Percentiles rank a stretch among this genome's conserved stretches.
phyloP scores from a whole-genome alignment of 352 stramenopile genomes.

The Phytophthora pisi region DNA sequence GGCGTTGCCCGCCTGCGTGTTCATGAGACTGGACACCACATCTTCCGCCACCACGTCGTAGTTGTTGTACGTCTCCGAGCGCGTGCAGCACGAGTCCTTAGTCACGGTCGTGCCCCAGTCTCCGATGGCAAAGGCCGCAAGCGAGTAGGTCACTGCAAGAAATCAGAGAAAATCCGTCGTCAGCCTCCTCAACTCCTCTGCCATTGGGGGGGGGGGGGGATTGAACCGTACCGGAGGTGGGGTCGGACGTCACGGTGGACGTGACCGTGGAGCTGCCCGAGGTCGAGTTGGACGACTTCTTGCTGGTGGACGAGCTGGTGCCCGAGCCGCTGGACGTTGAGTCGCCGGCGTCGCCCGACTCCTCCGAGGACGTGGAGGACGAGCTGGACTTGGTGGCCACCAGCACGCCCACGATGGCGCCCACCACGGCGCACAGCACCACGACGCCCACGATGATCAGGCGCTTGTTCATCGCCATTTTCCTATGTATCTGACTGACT shows the following conservation, averaged over 20 bases:
- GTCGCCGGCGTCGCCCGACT: constrained; percentile 13
- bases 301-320: constrained; percentile 19
- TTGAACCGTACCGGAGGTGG: constrained; percentile 28
- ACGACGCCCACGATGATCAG: constrained; percentile 52
- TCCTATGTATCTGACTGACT: background rate
- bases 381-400: constrained; percentile 45
- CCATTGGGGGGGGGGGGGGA: too few relatives aligned
- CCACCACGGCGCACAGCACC: constrained; percentile 49
- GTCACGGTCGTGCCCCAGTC: constrained; percentile 74
- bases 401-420: constrained; percentile 50
- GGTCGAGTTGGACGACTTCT: constrained; percentile 17
- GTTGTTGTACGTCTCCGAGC: constrained; percentile 58
- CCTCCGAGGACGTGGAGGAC: constrained; percentile 35
- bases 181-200: background rate
- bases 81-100: constrained; percentile 74
- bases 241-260: constrained; percentile 35
- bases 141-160: constrained; percentile 47
- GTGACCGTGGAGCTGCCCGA: constrained; percentile 22
- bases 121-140: constrained; percentile 70
- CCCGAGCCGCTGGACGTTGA: constrained; percentile 12
- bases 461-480: constrained; percentile 46
- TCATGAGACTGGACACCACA: constrained; percentile 70
- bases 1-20: constrained; percentile 45
- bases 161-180: constrained; percentile 15
- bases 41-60: constrained; percentile 71